A percentile compares a stretch with the other conserved stretches of the same genome.
phyloP scores from a whole-genome alignment of 2,329 filamentous ascomycete species.

The Penicillium fuscoglaucum region DNA sequence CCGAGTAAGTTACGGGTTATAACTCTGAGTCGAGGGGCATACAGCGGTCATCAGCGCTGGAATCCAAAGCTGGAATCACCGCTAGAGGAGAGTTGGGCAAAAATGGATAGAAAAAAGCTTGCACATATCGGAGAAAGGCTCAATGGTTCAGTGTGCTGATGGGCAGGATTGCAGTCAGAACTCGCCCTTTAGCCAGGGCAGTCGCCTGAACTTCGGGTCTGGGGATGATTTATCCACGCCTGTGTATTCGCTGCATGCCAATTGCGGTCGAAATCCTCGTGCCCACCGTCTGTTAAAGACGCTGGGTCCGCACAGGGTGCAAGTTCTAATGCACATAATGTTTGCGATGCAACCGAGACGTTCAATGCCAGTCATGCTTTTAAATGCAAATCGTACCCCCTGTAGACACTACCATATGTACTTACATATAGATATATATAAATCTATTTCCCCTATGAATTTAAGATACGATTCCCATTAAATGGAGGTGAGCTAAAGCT shows the following conservation, averaged over 20 bases:
- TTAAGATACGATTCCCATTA: not conserved
- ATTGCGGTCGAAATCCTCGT: constrained; percentile 19
- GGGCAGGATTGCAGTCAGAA: constrained; percentile 25
- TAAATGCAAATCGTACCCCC: constrained; percentile 5
- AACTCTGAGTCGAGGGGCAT: constrained; percentile 15
- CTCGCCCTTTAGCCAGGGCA: constrained; percentile 21
- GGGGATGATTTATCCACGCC: constrained; percentile 19
- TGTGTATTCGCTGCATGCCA: constrained; percentile 16
- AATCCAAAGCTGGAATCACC: constrained; percentile 16
- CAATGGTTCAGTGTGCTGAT: constrained; percentile 23
- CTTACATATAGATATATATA: not conserved
- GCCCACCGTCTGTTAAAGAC: constrained; percentile 10
- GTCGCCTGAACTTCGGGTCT: constrained; percentile 22
- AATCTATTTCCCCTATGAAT: not conserved
- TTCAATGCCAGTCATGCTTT: constrained; percentile 31
- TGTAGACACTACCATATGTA: not conserved
- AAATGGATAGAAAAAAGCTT: constrained; percentile 25
- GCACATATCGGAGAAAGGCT: constrained; percentile 15
- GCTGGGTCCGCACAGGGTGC: constrained; percentile 22
- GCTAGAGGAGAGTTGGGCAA: constrained; percentile 18
- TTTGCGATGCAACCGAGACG: constrained; percentile 29
- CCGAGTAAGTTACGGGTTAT: constrained; percentile 41
- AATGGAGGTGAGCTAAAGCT: constrained; percentile 8
- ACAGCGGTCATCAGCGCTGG: constrained; percentile 20
- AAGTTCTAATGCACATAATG: constrained; percentile 40